A percentile compares a stretch with the other conserved stretches of the same genome.
Conservation (phyloP, 2,329 filamentous ascomycete genomes). For the Pseudogymnoascus sp. region DNA sequence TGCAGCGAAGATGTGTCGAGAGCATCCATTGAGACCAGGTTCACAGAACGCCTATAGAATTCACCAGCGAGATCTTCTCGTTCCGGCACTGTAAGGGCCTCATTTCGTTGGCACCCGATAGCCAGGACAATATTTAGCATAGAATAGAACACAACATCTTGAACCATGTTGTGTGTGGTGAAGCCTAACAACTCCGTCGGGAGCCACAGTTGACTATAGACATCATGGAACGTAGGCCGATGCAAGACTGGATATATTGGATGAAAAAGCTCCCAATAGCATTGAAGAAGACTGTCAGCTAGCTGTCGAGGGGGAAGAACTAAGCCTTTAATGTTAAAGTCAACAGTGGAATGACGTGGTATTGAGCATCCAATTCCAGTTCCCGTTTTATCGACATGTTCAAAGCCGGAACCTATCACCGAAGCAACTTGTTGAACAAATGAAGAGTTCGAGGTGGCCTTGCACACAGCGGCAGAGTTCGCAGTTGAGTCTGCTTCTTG, state of each 20-base stretch:
- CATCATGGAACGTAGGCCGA: slow-evolving; percentile 10
- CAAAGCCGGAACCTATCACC: not conserved
- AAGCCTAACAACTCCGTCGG: not conserved
- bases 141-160: slow-evolving; percentile 16
- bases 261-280: slow-evolving; percentile 18
- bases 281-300: slow-evolving; percentile 17
- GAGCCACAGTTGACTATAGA: slow-evolving; percentile 15
- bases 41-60: slow-evolving; percentile 24
- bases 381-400: not conserved
- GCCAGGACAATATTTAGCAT: slow-evolving; percentile 27
- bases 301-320: slow-evolving; percentile 15
- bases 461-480: not conserved
- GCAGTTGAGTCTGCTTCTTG: not conserved
- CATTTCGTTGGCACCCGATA: slow-evolving; percentile 23
- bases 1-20: slow-evolving; percentile 22
- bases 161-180: slow-evolving; percentile 3
- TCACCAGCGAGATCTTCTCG: slow-evolving; percentile 16
- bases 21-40: slow-evolving; percentile 22
- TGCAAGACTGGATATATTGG: slow-evolving; percentile 19
- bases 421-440: not conserved
- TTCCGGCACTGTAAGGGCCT: slow-evolving; percentile 6
- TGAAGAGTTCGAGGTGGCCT: not conserved
- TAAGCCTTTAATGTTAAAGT: slow-evolving; percentile 8
- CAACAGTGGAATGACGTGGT: not conserved
- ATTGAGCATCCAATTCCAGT: not conserved